Percentiles rank a stretch among this genome's conserved stretches.
Evolutionary conservation across 2,329 filamentous ascomycete species (phyloP).

Genomic region (Diplodia seriata): DNA sequence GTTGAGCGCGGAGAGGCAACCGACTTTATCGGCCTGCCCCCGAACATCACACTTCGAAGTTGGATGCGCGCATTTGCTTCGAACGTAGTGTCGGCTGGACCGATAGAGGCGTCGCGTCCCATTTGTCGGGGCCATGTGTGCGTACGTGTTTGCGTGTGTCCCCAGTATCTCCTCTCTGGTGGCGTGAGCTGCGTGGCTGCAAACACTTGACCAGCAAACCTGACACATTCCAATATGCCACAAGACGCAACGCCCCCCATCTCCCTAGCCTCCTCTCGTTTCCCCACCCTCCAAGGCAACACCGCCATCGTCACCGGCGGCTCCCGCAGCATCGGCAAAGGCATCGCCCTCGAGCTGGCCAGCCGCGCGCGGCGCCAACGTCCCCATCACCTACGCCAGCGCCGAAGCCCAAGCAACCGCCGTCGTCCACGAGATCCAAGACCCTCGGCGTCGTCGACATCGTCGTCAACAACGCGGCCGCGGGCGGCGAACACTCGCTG

Average conservation of each 20-base stretch:
- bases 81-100: too few species aligned
- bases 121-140: too few species aligned
- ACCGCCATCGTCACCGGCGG: slow-evolving; percentile 57
- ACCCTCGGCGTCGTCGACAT: too few species aligned
- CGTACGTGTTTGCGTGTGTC: too few species aligned
- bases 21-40: too few species aligned
- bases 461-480: slow-evolving; percentile 52
- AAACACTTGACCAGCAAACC: background rate
- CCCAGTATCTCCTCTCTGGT: too few species aligned
- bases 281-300: slow-evolving; percentile 35
- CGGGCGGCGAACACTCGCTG: slow-evolving; percentile 38
- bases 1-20: too few species aligned
- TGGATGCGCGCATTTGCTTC: too few species aligned
- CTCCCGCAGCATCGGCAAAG: slow-evolving; percentile 55
- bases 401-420: slow-evolving; percentile 40
- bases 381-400: slow-evolving; percentile 59
- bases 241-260: background rate
- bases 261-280: background rate
- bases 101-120: too few species aligned
- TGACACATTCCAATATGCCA: background rate
- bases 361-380: slow-evolving; percentile 49
- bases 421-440: slow-evolving; percentile 37
- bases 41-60: too few species aligned
- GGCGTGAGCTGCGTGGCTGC: too few species aligned
- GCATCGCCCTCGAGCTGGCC: slow-evolving; percentile 52